Conservation (phyloP, 2,329 filamentous ascomycete species). For the Colletotrichum plurivorum region DNA sequence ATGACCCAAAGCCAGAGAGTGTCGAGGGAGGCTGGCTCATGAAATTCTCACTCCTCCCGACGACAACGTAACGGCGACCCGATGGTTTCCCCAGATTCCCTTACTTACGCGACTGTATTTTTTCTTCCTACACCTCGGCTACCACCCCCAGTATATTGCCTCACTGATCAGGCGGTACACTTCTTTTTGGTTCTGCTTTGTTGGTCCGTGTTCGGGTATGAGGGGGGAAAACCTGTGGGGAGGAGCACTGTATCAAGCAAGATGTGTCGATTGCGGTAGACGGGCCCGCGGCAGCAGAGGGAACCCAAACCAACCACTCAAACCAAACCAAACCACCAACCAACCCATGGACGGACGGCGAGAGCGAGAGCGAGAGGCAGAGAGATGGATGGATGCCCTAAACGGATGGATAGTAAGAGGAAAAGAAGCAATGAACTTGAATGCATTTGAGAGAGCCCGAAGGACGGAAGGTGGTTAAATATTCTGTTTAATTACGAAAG, state of each 20-base stretch:
- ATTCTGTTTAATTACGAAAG: constrained; percentile 43
- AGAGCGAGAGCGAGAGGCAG: constrained; percentile 4
- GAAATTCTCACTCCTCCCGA: constrained; percentile 38
- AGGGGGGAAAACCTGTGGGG: constrained; percentile 13
- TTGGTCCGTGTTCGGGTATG: constrained; percentile 30
- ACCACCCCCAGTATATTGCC: constrained; percentile 31
- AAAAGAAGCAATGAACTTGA: constrained; percentile 42
- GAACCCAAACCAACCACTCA: not conserved
- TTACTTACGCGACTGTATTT: constrained; percentile 40
- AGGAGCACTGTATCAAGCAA: constrained; percentile 38
- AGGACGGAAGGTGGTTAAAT: constrained; percentile 40
- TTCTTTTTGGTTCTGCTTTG: constrained; percentile 32
- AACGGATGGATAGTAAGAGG: constrained; percentile 41
- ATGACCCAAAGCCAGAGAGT: constrained; percentile 41
- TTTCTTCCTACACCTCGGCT: constrained; percentile 36
- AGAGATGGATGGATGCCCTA: constrained; percentile 20
- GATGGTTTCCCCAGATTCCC: constrained; percentile 41
- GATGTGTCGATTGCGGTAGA: constrained; percentile 32
- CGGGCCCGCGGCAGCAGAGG: constrained; percentile 14
- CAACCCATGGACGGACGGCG: constrained; percentile 1
- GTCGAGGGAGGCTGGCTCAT: constrained; percentile 42
- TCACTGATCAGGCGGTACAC: constrained; percentile 25
- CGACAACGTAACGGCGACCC: constrained; percentile 39
- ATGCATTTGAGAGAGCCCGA: constrained; percentile 40
- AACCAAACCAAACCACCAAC: not conserved